Evolutionary conservation across 148 eudicot species (phyloP).

Genomic region (Heliamphora exappendiculata): DNA sequence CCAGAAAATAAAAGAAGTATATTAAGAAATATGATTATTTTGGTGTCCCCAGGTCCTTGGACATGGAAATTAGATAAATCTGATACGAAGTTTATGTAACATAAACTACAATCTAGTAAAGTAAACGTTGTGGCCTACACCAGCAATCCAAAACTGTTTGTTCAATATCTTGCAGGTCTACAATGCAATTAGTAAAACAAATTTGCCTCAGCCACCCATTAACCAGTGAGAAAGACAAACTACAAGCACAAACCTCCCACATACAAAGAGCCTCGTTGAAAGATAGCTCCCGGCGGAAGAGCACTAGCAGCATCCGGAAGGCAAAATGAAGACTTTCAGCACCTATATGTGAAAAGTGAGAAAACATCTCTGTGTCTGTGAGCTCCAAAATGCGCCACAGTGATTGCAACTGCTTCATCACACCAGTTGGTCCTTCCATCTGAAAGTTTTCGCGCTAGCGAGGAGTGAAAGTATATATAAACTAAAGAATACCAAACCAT

Average conservation of each 20-base stretch:
- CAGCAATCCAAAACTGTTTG: not conserved
- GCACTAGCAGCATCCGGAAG: conserved; percentile 92
- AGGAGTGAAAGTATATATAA: conserved; percentile 13
- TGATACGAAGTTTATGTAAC: too few species aligned
- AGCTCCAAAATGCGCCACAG: conserved; percentile 82
- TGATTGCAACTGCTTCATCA: conserved; percentile 91
- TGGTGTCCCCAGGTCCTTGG: too few species aligned
- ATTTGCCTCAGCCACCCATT: not conserved
- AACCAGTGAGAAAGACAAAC: not conserved
- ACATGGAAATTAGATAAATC: too few species aligned
- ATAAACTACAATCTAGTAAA: not conserved
- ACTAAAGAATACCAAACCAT: conserved; percentile 1
- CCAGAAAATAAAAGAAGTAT: too few species aligned
- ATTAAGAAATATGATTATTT: too few species aligned
- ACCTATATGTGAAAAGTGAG: conserved; percentile 81
- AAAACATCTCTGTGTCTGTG: conserved; percentile 78
- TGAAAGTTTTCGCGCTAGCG: conserved; percentile 82
- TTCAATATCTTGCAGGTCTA: not conserved
- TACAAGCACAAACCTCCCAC: conserved; percentile 95
- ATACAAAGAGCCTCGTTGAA: conserved; percentile 89
- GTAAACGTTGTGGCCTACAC: not conserved
- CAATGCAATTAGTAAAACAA: not conserved
- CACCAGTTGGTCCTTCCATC: conserved; percentile 97
- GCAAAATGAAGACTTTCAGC: conserved; percentile 99
- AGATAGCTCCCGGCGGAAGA: conserved; percentile 89